Conservation (phyloP, 306 rosid species). For the Inga leiocalycina region DNA sequence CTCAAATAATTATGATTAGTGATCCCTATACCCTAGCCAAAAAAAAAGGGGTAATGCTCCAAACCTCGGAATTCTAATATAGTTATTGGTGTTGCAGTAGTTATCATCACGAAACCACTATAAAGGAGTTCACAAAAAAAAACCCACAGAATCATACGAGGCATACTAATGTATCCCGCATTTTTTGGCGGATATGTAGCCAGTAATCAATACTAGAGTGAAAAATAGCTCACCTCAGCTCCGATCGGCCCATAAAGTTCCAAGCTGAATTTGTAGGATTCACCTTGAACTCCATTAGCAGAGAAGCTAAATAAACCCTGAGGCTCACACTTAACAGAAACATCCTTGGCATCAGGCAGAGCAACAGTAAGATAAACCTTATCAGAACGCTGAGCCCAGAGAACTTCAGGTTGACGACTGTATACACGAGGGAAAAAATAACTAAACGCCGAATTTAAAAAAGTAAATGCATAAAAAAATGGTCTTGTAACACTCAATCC, state of each 20-base stretch:
- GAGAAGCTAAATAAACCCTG: constrained; percentile 78
- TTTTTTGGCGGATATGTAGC: neutral
- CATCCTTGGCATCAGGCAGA: constrained; percentile 85
- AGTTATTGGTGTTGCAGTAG: neutral
- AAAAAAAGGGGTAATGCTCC: neutral
- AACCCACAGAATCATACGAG: neutral
- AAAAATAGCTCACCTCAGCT: constrained; percentile 58
- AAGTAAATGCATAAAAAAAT: neutral
- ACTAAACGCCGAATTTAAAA: neutral
- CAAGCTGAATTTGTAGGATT: constrained; percentile 64
- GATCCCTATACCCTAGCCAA: neutral
- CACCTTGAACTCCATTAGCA: constrained; percentile 66
- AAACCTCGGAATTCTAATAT: neutral
- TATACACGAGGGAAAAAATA: neutral
- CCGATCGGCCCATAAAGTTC: constrained; percentile 66
- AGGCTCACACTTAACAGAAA: constrained; percentile 74
- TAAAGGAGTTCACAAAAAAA: neutral
- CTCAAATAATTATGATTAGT: neutral
- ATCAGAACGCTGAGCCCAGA: constrained; percentile 94
- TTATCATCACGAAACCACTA: neutral
- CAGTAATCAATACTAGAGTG: neutral
- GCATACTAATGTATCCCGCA: neutral
- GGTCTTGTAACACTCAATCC: neutral
- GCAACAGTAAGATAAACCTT: constrained; percentile 82
- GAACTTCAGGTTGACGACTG: constrained; percentile 92